Conservation (phyloP, 257 asterid genomes). For the Solanum etuberosum region DNA sequence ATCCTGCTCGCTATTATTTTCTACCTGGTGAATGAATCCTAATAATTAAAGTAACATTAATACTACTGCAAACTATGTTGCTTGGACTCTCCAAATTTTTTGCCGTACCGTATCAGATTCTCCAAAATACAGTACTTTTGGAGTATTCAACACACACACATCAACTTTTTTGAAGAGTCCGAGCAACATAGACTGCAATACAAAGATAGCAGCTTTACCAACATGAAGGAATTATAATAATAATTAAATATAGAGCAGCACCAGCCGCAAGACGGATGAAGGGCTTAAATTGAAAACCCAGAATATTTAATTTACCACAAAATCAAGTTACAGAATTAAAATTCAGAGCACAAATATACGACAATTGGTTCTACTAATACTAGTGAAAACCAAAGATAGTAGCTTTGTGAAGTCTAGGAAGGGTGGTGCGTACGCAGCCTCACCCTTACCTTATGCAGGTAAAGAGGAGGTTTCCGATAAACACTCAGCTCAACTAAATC, state of each 20-base stretch:
- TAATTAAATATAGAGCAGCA: not conserved
- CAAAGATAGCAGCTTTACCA: not conserved
- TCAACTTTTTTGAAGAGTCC: too few species aligned
- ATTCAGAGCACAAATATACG: not conserved
- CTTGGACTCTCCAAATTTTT: not conserved
- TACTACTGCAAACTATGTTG: not conserved
- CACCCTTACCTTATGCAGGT: not conserved
- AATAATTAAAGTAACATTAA: not conserved
- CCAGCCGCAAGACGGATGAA: not conserved
- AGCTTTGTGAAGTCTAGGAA: not conserved
- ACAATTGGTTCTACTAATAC: not conserved
- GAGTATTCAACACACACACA: not conserved
- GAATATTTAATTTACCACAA: not conserved
- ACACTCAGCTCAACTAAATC: not conserved
- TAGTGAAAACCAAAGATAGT: not conserved
- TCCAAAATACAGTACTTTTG: not conserved
- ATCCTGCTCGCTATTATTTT: not conserved
- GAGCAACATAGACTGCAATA: not conserved
- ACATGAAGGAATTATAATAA: not conserved
- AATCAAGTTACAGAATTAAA: not conserved
- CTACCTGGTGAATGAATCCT: not conserved
- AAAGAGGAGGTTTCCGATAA: fast-evolving
- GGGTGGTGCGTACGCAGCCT: fast-evolving
- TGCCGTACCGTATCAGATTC: not conserved
- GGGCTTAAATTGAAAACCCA: not conserved